phyloP scores from a whole-genome alignment of 345 rosid species.

The Eucalyptus pauciflora region DNA sequence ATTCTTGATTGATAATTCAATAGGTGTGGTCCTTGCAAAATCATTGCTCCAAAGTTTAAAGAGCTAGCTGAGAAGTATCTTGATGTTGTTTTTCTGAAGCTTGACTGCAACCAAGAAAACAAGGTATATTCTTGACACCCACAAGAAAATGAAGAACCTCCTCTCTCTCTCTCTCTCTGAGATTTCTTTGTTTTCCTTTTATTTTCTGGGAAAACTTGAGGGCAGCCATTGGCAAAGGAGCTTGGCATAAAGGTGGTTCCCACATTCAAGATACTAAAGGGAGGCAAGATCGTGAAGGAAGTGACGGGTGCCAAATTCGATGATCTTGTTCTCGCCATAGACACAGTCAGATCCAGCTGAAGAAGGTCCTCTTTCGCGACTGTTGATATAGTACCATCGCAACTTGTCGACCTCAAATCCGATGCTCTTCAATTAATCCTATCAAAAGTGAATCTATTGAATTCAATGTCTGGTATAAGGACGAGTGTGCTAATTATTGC shows the following conservation, averaged over 20 bases:
- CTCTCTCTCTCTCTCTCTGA: neutral
- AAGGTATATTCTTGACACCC: constrained; percentile 20
- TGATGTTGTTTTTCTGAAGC: constrained; percentile 86
- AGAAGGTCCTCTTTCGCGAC: neutral
- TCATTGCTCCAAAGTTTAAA: constrained; percentile 75
- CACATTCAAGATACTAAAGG: constrained; percentile 80
- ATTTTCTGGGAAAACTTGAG: neutral
- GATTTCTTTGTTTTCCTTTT: neutral
- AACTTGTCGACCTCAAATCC: neutral
- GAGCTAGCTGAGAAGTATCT: constrained; percentile 60
- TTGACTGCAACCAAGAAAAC: constrained; percentile 90
- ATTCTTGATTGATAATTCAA: neutral
- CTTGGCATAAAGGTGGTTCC: constrained; percentile 84
- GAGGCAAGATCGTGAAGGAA: constrained; percentile 56
- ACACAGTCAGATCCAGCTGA: constrained; percentile 55
- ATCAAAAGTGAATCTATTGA: neutral
- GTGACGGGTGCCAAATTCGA: constrained; percentile 78
- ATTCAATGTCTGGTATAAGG: neutral
- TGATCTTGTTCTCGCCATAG: constrained; percentile 65
- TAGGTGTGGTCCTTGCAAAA: constrained; percentile 98
- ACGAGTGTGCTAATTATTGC: neutral
- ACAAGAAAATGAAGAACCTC: neutral
- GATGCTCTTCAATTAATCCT: neutral
- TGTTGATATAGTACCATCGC: neutral
- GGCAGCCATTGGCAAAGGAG: constrained; percentile 88